Evolutionary conservation across 2,329 filamentous ascomycete species (phyloP), one percentile per base, ranked within the genome.

Genomic region (Paracoccidioides lutzii): DNA sequence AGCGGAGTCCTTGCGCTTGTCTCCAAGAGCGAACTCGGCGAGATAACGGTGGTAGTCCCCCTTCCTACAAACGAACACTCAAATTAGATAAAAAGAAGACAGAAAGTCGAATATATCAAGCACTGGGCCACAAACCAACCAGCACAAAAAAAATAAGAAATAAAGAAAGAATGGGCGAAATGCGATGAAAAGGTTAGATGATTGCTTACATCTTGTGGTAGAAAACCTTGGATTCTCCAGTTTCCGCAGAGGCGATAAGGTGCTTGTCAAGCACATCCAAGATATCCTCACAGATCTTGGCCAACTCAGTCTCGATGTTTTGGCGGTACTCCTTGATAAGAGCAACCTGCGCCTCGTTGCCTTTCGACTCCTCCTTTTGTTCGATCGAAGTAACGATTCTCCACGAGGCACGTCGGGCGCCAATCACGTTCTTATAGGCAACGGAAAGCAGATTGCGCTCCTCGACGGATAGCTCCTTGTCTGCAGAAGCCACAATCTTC

Each of bases 351-450:
- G 84, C 81, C 66, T 89, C 86, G 77, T 91, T 94, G 81, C 90
- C 90, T 86, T 97, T 97, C 72, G 88, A 93, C 80, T 97, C 91
- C 81, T 97, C 91, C 84, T 96, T 96, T 79, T 96, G 91, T 83
- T 96, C 91, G 71, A 96, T 96, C 67, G 90, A 95, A 72, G 90
- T 93, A 71, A 96, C 88, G 75, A 96, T 96, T 81, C 90, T 88
- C 90, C 90, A 96, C 63, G 90, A 96, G 63, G 90, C 90, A 83
- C 90, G 90, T 74, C 90, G 87, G 67, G 90, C 88, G 75, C 90
- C 90, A 71, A 96, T 93, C 73, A 96, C 90, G 79, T 96, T 96
- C 86, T 96, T 96, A 85, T 96, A 96, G 75, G 90, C 90, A 72
- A 96, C 90, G 59, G 90, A 95, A 60, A 96, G 84, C 63, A 96